Evolutionary conservation across 1,139 yeast species (phyloP).

Genomic region (Wickerhamiella infanticola): DNA sequence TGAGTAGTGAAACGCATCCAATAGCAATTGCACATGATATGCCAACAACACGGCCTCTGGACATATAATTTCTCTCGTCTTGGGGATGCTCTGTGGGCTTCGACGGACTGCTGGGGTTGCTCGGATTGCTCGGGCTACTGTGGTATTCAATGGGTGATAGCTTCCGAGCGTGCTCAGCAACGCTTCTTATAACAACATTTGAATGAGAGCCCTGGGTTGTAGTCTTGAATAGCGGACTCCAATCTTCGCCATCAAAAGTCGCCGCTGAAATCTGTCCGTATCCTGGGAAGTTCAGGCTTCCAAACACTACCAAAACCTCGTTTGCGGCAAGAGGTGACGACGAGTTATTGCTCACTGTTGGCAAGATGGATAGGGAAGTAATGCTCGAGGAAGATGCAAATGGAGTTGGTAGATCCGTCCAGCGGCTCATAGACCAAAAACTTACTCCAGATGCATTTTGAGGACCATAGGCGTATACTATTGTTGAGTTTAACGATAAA

Average conservation of each 20-base stretch:
- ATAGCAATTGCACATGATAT: constrained; percentile 78
- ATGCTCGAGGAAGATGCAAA: neutral
- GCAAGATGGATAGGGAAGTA: neutral
- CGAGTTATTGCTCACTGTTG: constrained; percentile 14
- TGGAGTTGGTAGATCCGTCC: neutral
- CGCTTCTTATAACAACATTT: constrained; percentile 14
- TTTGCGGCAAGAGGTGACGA: constrained; percentile 29
- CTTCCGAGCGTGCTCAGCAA: neutral
- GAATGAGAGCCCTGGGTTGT: constrained; percentile 17
- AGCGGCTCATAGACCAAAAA: neutral
- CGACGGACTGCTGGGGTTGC: constrained; percentile 16
- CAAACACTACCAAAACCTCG: constrained; percentile 45
- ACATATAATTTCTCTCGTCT: constrained; percentile 7
- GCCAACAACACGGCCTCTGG: constrained; percentile 71
- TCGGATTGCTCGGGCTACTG: constrained; percentile 1
- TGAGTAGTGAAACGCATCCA: constrained; percentile 58
- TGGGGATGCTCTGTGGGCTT: too few species aligned
- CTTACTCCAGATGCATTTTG: neutral
- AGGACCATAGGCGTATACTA: constrained; percentile 23
- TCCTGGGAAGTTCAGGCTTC: constrained; percentile 35
- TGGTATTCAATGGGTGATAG: neutral
- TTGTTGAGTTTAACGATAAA: constrained; percentile 31
- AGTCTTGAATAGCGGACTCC: constrained; percentile 54
- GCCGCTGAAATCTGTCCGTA: constrained; percentile 57
- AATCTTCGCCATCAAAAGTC: constrained; percentile 46